phyloP scores from a whole-genome alignment of 2,329 filamentous ascomycete genomes.

The Colletotrichum trifolii region DNA sequence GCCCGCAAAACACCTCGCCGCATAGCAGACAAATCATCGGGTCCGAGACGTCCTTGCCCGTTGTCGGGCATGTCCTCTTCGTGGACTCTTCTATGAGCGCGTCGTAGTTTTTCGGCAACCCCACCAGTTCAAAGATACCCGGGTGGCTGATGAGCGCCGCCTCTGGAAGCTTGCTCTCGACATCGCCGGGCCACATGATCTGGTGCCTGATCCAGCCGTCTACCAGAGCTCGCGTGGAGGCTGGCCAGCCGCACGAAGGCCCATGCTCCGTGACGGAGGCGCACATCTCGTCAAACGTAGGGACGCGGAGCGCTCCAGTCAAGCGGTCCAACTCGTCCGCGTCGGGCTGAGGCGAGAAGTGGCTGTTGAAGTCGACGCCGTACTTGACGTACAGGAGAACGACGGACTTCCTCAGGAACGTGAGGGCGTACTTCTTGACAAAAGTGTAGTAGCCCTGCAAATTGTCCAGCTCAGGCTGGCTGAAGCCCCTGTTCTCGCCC shows the following conservation, averaged over 20 bases:
- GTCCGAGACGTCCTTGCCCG: slow-evolving; percentile 90
- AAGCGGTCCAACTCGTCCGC: slow-evolving; percentile 85
- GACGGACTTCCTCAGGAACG: slow-evolving; percentile 86
- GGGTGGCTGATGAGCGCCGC: slow-evolving; percentile 78
- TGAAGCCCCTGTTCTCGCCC: slow-evolving; percentile 60
- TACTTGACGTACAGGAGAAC: slow-evolving; percentile 89
- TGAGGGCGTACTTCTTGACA: slow-evolving; percentile 85
- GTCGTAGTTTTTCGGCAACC: slow-evolving; percentile 91
- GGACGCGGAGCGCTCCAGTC: slow-evolving; percentile 78
- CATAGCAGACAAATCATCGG: slow-evolving; percentile 94
- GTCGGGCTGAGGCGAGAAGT: slow-evolving; percentile 71
- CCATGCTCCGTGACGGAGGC: slow-evolving; percentile 62
- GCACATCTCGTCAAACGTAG: slow-evolving; percentile 83
- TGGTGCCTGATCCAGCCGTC: slow-evolving; percentile 81
- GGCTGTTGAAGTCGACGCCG: slow-evolving; percentile 85
- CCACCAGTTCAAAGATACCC: slow-evolving; percentile 92
- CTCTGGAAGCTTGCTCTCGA: slow-evolving; percentile 42
- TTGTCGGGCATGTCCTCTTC: slow-evolving; percentile 84
- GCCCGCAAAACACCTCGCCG: slow-evolving; percentile 95
- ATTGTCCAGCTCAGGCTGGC: slow-evolving; percentile 65
- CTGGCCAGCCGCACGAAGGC: slow-evolving; percentile 60
- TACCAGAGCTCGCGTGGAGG: slow-evolving; percentile 58
- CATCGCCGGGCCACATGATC: slow-evolving; percentile 49
- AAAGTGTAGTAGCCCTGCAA: slow-evolving; percentile 68
- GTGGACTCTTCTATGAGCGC: slow-evolving; percentile 92